A percentile compares a stretch with the other conserved stretches of the same genome.
Evolutionary conservation across 352 stramenopile genomes (phyloP).

Genomic region (Globisporangium middletonii): DNA sequence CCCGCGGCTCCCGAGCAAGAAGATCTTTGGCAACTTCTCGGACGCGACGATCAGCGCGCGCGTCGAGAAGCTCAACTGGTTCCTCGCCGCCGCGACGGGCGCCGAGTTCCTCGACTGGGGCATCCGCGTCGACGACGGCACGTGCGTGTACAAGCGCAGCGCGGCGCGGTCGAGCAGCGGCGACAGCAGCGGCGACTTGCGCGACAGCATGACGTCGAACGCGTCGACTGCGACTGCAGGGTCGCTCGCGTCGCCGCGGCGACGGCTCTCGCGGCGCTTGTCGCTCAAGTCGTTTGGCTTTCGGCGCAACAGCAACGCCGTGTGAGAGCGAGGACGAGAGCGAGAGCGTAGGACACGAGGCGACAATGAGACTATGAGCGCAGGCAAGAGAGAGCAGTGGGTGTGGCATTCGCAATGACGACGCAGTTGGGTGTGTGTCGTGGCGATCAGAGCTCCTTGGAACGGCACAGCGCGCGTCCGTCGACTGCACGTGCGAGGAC

Average conservation of each 20-base stretch:
- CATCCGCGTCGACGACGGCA: slow-evolving; percentile 42
- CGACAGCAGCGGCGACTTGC: not conserved
- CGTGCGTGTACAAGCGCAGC: slow-evolving; percentile 43
- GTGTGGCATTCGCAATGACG: no score
- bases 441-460: no score
- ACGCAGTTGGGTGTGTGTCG: no score
- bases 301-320: slow-evolving; percentile 19
- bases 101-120: slow-evolving; percentile 41
- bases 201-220: slow-evolving; percentile 14
- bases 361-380: not conserved
- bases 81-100: slow-evolving; percentile 34
- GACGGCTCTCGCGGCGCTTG: slow-evolving; percentile 20
- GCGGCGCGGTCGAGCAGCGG: slow-evolving; percentile 10
- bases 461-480: no score
- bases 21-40: slow-evolving; percentile 33
- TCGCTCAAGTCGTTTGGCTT: slow-evolving; percentile 27
- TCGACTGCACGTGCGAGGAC: no score
- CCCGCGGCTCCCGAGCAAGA: slow-evolving; percentile 36
- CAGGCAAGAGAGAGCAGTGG: not conserved
- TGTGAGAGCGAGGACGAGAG: slow-evolving; percentile 1
- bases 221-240: slow-evolving; percentile 14
- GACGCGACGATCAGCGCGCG: slow-evolving; percentile 38
- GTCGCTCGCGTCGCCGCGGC: slow-evolving; percentile 13
- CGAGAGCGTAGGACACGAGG: not conserved
- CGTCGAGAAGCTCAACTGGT: slow-evolving; percentile 39